Base-by-base conservation (phyloP, 2,329 filamentous ascomycete genomes). In the Paecilomyces variotii region DNA sequence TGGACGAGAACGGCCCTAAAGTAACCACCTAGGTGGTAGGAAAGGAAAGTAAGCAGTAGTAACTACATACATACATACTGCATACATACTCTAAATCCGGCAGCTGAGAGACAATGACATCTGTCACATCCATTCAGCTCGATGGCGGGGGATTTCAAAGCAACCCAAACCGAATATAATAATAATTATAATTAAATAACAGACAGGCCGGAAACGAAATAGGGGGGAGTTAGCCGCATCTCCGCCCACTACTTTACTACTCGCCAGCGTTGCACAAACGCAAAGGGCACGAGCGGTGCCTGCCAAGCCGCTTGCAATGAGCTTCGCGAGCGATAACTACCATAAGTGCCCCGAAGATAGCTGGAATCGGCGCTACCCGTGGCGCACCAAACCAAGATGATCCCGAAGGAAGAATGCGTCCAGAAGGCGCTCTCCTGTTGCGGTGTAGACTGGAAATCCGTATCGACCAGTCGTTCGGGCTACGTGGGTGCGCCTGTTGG, bases 381-480 rank as follows among this genome's bases (percentile, higher is more conserved):
- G 25, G 24, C 25, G 50, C 25, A 52, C 50, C 50, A 52, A 19
- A 52, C 50, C 50, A 52, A 24, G 50, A 26, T n/a, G 39, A 45
- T 45, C 39, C 50, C 4, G 24, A 52, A 52, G 24, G 50, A 52
- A 52, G 50, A 52, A 52, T 52, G 4, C 27, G 6, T 52, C 25
- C 24, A 52, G 50, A 52, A 52, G 50, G 30, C 11, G 5, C 5
- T 19, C 30, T 28, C 50, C 50, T n/a, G 56, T 54, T 24, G 53
- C 59, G 32, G 53, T 58, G 51, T 59, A 61, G 28, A 24, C 53
- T 53, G 12, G 52, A 53, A 19, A 59, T 30, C 39, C 53, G 53
- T 35, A 54, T 32, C 25, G 53, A 50, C 53, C 51, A 59, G 26
- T 60, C 39, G 53, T 62, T 63, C 50, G n/a, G 50, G 50, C 50